Conservation (phyloP, 2,329 filamentous ascomycete genomes). For the Cytospora schulzeri region DNA sequence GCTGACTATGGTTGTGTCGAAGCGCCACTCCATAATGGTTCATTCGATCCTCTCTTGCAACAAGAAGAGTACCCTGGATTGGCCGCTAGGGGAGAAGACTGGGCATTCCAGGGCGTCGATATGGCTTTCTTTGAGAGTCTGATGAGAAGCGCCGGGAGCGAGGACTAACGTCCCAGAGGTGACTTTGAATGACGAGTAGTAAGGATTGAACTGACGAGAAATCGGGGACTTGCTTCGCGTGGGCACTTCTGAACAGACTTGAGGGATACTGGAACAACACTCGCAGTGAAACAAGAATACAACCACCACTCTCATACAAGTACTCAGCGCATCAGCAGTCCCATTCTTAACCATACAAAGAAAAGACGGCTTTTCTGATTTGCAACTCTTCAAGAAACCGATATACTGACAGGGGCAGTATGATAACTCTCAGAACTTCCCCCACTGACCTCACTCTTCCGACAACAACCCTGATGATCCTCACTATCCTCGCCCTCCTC, state of each 20-base stretch:
- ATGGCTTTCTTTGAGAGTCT: background rate
- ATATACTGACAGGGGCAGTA: slow-evolving; percentile 7
- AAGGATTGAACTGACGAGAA: too few relatives aligned
- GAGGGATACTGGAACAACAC: background rate
- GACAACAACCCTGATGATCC: background rate
- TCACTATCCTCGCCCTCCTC: background rate
- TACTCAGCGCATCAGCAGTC: background rate
- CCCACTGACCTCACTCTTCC: slow-evolving; percentile 2
- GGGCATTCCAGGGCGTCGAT: background rate
- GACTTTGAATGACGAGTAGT: too few relatives aligned
- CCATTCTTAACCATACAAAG: background rate
- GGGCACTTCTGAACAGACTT: too few relatives aligned
- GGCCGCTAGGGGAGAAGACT: background rate
- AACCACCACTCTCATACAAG: background rate
- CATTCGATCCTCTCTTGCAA: background rate
- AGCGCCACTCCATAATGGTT: background rate
- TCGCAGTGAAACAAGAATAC: background rate
- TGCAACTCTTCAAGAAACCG: background rate
- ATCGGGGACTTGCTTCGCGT: too few relatives aligned
- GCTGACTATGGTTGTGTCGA: background rate
- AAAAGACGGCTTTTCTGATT: background rate
- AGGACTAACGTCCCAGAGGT: background rate
- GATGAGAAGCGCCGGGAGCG: background rate
- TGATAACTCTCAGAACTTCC: slow-evolving; percentile 22
- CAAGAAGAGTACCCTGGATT: background rate